Percentiles rank a stretch among this genome's conserved stretches.
phyloP scores from a whole-genome alignment of 371 early-diverging fungal genomes.

The Entomophthora muscae region DNA sequence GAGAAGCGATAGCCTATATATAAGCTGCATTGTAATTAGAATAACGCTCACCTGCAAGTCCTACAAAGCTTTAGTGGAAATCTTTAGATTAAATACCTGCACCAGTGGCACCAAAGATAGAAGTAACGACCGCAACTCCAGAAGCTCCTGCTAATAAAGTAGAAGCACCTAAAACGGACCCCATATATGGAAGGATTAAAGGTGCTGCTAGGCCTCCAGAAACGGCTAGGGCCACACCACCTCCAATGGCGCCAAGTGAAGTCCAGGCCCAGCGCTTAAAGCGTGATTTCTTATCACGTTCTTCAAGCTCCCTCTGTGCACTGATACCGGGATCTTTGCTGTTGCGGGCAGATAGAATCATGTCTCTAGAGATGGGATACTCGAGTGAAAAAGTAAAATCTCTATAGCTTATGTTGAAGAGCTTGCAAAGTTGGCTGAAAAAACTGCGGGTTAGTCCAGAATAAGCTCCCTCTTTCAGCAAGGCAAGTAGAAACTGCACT shows the following conservation, averaged over 20 bases:
- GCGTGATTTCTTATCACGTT: not conserved
- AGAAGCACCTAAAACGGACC: conserved; percentile 28
- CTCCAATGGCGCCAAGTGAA: conserved; percentile 30
- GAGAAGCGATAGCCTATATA: conserved; percentile 28
- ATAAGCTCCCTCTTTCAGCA: not conserved
- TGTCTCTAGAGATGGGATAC: not conserved
- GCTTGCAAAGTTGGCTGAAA: not conserved
- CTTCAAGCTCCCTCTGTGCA: not conserved
- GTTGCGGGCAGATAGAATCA: not conserved
- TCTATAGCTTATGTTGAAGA: not conserved
- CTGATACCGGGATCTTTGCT: not conserved
- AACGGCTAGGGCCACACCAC: conserved; percentile 42
- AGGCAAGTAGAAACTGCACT: not conserved
- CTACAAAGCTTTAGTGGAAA: not conserved
- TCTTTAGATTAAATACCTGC: conserved; percentile 29
- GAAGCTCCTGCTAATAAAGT: conserved; percentile 37
- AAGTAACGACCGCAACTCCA: conserved; percentile 37
- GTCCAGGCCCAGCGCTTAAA: conserved; percentile 16
- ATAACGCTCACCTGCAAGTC: not conserved
- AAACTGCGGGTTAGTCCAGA: not conserved
- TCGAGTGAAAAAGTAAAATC: not conserved
- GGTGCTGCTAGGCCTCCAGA: conserved; percentile 53
- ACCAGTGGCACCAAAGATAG: conserved; percentile 37
- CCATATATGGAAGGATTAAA: conserved; percentile 31
- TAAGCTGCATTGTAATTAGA: not conserved